These are phyloP conservation scores for Primulina tabacum DNA, from an alignment of 257 asterid genomes.

Conservation along the genomic window DNA sequence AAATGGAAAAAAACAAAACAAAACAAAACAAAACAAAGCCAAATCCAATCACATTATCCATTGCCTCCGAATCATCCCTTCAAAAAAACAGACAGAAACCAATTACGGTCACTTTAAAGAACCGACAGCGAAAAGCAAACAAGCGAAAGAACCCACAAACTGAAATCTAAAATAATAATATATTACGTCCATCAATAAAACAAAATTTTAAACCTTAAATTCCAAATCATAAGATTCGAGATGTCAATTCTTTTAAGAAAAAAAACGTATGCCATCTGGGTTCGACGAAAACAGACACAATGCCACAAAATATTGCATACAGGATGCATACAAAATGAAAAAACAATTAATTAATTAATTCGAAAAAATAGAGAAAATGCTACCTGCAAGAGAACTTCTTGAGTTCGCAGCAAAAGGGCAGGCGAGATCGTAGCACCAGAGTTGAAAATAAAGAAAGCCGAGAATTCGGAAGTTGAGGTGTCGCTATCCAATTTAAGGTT, in stretches of 20 bases:
- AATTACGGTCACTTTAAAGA: not conserved
- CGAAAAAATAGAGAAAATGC: constrained; percentile 2
- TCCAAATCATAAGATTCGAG: not conserved
- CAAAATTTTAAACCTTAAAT: not conserved
- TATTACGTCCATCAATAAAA: constrained; percentile 5
- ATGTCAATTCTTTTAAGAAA: not conserved
- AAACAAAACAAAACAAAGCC: not conserved
- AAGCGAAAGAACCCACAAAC: not conserved
- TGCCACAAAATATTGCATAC: not conserved
- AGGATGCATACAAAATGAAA: not conserved
- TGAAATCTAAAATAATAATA: not conserved
- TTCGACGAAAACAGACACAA: not conserved
- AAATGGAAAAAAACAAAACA: not conserved
- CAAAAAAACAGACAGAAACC: not conserved
- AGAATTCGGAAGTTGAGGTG: constrained; percentile 11
- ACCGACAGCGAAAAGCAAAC: not conserved
- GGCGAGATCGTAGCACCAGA: constrained; percentile 17
- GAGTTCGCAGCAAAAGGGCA: constrained; percentile 14
- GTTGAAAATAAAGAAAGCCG: not conserved
- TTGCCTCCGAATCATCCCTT: not conserved
- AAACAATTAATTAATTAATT: not conserved
- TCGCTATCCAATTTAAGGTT: not conserved
- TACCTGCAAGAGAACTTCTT: constrained; percentile 20
- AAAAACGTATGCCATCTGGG: not conserved
- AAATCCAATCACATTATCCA: not conserved